Percentiles rank a stretch among this genome's conserved stretches.
These are phyloP conservation scores for Laburnicola sp. DNA, from an alignment of 2,329 filamentous ascomycete genomes.

Conservation along the genomic window DNA sequence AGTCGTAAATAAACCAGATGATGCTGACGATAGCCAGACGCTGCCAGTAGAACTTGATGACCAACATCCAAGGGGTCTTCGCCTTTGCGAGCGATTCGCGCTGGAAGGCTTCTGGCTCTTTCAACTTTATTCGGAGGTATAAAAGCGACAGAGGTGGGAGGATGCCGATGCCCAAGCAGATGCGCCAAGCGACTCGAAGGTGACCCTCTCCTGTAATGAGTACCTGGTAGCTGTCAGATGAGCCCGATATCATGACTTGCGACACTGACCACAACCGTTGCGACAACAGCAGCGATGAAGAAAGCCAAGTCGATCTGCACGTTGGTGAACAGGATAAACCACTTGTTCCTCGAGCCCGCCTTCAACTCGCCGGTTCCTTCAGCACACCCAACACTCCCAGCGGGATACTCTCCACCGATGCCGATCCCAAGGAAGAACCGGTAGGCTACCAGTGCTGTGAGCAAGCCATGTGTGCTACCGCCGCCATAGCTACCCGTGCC, in stretches of 20 bases:
- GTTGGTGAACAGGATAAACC: slow-evolving; percentile 83
- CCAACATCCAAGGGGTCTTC: slow-evolving; percentile 46
- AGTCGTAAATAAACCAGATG: slow-evolving; percentile 65
- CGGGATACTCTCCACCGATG: slow-evolving; percentile 82
- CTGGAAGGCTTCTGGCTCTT: slow-evolving; percentile 59
- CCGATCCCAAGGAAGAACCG: slow-evolving; percentile 74
- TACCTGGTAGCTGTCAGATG: slow-evolving; percentile 46
- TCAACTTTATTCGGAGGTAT: slow-evolving; percentile 60
- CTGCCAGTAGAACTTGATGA: slow-evolving; percentile 60
- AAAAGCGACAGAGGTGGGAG: slow-evolving; percentile 57
- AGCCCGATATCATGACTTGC: background rate
- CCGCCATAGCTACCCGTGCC: slow-evolving; percentile 75
- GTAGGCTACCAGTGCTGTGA: slow-evolving; percentile 78
- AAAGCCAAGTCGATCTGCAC: slow-evolving; percentile 85
- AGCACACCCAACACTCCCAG: slow-evolving; percentile 79
- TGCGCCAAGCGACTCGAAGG: slow-evolving; percentile 76
- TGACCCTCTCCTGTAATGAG: slow-evolving; percentile 60
- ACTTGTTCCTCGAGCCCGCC: slow-evolving; percentile 77
- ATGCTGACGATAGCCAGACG: slow-evolving; percentile 57
- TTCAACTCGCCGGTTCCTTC: slow-evolving; percentile 85
- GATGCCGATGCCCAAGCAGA: slow-evolving; percentile 65
- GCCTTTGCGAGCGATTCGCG: slow-evolving; percentile 52
- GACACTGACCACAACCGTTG: slow-evolving; percentile 61
- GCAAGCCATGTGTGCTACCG: slow-evolving; percentile 69
- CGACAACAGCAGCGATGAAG: slow-evolving; percentile 76